Evolutionary conservation across 2,329 filamentous ascomycete genomes (phyloP), one percentile per base, ranked within the genome.

Genomic region (Chrysoporthe austroafricana): DNA sequence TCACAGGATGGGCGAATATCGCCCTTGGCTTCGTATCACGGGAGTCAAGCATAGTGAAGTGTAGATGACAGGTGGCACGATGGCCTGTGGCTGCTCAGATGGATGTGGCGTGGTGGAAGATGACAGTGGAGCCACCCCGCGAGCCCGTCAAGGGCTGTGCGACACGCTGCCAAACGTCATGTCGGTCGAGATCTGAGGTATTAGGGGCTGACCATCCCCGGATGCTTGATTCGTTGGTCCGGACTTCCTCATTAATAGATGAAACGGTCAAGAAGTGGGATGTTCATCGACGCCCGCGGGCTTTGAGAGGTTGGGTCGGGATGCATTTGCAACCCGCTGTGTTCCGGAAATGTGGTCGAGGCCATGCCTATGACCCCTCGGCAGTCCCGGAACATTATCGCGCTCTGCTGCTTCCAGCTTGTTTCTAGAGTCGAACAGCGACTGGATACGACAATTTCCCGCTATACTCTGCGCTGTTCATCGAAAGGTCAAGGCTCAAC

Each of bases 181-280:
- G 50, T 34, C 50, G 62, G 62, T n/a, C 61, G 36, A 63, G 34
- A 52, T 6, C 44, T 42, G 39, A 36, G 42, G 32, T n/a, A 32
- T 32, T 16, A 18, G 34, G 18, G 64, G 67, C 65, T 67, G 62
- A 67, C 65, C 65, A 69, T 69, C 62, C 62, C 64, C 62, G 67
- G 39, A 58, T 54, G 36, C 57, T 44, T 59, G 14, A 67, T 67
- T 67, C 46, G 68, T 39, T 56, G 57, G 50, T 54, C 60, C 26
- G 58, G 44, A 57, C 58, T 69, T 46, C 56, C 58, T 62, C 21
- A 6, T 43, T 58, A 16, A 66, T 50, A 50, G 8, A 54, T 52
- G 43, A 52, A 56, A 64, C 66, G 48, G 68, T 62, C 68, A 50
- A 67, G 57, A 64, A 69, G 68, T 69, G 65, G 68, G 46, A 67